Base-by-base conservation (phyloP, 768 basidiomycete genomes). In the Tylopilus balloui region DNA sequence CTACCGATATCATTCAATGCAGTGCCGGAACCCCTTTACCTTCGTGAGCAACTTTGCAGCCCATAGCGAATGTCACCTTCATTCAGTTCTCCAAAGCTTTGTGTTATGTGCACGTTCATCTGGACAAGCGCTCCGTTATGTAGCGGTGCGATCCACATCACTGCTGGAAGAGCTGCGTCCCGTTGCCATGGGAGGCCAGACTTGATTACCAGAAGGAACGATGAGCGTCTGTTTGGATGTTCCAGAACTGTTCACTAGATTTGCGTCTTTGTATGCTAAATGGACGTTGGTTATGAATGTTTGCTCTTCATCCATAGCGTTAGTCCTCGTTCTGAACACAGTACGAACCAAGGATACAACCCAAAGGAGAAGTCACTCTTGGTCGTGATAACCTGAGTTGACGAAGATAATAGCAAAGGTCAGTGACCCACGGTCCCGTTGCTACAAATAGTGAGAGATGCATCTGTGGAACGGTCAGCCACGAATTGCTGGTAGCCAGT, bases 231-330 rank as follows among this genome's bases (percentile, higher is more conserved):
- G 38, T 55, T 44, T 63, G 53, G 14, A 71, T 54, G 41, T 61
- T 66, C 66, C 68, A 70, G 36, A 68, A 60, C 36, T 54, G 60
- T 35, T 57, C 32, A 62, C 63, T 31, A 55, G 45, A 27, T 58
- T 24, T 21, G 41, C 53, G 40, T 69, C 68, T 31, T 57, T 25
- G 52, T 69, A 56, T 42, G 68, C 57, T 21, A 71, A 55, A 14
- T 62, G 63, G 24, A 67, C 69, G 29, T 70, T 66, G 15, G 41
- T 48, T 32, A 66, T 61, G 17, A 56, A 38, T 17, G 44, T 52
- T 21, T 19, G 48, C 21, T 50, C 46, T 19, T 46, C 41, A 13
- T 41, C 42, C 48, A 48, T 49, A 15, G 17, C 37, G 37, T 23
- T 19, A 11, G 13, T 28, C 15, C 36, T 7, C 25, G 10, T 7